Evolutionary conservation across 1,284 basidiomycete species (phyloP).

Genomic region (Cutaneotrichosporon sp.): DNA sequence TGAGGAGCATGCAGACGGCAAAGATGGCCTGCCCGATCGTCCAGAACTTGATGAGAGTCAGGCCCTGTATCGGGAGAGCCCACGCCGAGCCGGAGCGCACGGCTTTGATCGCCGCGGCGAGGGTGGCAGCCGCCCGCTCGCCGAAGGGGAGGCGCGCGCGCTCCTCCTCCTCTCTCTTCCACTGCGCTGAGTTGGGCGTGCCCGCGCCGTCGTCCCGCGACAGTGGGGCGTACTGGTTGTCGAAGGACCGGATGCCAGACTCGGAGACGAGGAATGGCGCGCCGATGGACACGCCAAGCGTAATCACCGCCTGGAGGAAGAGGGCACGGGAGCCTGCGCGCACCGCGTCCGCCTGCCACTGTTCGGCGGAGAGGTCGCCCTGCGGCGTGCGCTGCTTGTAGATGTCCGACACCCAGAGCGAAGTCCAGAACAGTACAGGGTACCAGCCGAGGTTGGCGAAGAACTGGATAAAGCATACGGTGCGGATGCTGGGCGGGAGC

Average conservation of each 20-base stretch:
- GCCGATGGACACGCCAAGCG: constrained; percentile 68
- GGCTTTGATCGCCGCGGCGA: constrained; percentile 23
- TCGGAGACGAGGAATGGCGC: constrained; percentile 68
- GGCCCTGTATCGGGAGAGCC: constrained; percentile 44
- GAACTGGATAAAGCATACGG: constrained; percentile 78
- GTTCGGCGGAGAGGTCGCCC: constrained; percentile 23
- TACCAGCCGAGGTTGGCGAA: constrained; percentile 81
- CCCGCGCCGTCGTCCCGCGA: not conserved
- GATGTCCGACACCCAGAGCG: constrained; percentile 81
- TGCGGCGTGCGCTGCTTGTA: constrained; percentile 61
- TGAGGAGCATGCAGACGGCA: constrained; percentile 51
- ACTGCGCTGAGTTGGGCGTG: constrained; percentile 16
- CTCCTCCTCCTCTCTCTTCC: constrained; percentile 25
- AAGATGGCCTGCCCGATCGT: constrained; percentile 47
- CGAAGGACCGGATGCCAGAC: constrained; percentile 43
- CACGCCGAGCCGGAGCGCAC: constrained; percentile 27
- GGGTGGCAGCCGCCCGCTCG: constrained; percentile 13
- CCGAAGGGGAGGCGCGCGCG: constrained; percentile 11
- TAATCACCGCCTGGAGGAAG: constrained; percentile 72
- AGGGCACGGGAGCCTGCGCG: constrained; percentile 81
- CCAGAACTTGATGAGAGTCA: constrained; percentile 51
- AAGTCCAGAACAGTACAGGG: constrained; percentile 83
- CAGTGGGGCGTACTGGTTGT: not conserved
- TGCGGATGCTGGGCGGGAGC: constrained; percentile 72
- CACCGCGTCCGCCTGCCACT: constrained; percentile 66